A percentile compares a stretch with the other conserved stretches of the same genome.
phyloP scores from a whole-genome alignment of 2,329 filamentous ascomycete genomes.

The Penicillium sp. region DNA sequence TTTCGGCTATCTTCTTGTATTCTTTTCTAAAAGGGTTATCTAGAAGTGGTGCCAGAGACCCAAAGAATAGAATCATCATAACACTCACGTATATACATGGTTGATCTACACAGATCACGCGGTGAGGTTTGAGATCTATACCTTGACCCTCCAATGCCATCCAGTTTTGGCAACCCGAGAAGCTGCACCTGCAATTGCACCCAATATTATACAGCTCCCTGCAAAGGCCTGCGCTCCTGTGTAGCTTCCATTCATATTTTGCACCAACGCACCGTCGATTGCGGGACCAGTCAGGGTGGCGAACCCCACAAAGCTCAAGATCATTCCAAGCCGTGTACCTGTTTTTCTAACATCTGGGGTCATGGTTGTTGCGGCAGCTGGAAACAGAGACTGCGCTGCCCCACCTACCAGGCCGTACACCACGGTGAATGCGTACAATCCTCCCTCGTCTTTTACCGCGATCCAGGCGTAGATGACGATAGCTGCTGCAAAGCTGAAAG shows the following conservation, averaged over 20 bases:
- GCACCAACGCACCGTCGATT: conserved; percentile 50
- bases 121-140: background rate
- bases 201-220: conserved; percentile 29
- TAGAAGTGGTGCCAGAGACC: too few relatives aligned
- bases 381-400: conserved; percentile 13
- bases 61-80: too few relatives aligned
- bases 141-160: conserved; percentile 6
- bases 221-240: conserved; percentile 48
- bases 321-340: conserved; percentile 31
- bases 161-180: conserved; percentile 12
- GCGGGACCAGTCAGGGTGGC: conserved; percentile 50
- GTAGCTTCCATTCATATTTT: conserved; percentile 42
- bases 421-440: conserved; percentile 47
- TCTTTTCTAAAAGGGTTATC: too few relatives aligned
- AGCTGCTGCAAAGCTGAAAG: conserved; percentile 49
- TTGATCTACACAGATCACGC: too few relatives aligned
- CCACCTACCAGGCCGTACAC: conserved; percentile 39
- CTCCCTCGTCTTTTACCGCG: conserved; percentile 44
- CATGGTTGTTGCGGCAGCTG: conserved; percentile 14
- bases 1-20: too few relatives aligned
- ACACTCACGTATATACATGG: too few relatives aligned
- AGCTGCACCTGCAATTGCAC: conserved; percentile 11
- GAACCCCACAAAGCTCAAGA: conserved; percentile 48
- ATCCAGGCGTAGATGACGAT: conserved; percentile 60
- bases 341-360: conserved; percentile 15